Evolutionary conservation across 352 stramenopile species (phyloP).

Genomic region (Globisporangium mamillatum): DNA sequence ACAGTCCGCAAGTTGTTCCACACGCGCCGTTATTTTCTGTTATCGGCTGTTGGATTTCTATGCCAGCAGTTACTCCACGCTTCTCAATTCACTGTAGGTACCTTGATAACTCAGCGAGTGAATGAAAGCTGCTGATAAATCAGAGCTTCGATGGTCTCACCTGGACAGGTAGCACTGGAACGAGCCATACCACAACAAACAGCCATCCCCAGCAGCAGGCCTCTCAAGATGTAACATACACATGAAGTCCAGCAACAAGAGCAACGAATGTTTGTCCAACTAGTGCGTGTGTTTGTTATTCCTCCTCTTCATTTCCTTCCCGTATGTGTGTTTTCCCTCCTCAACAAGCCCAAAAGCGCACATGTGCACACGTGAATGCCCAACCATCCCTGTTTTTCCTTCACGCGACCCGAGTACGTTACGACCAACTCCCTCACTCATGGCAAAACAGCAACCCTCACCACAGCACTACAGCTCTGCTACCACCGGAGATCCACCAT

Average conservation of each 20-base stretch:
- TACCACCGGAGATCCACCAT: conserved; percentile 82
- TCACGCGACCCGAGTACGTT: not conserved
- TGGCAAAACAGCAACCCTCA: conserved; percentile 1
- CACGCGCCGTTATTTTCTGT: not conserved
- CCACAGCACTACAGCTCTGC: not conserved
- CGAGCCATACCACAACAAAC: too few species aligned
- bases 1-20: not conserved
- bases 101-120: not conserved
- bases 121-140: not conserved
- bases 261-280: not conserved
- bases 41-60: not conserved
- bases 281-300: not conserved
- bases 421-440: not conserved
- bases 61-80: not conserved
- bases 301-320: conserved; percentile 16
- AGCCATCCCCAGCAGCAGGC: too few species aligned
- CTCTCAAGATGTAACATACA: too few species aligned
- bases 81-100: not conserved
- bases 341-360: not conserved
- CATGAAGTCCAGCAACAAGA: not conserved
- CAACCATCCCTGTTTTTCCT: not conserved
- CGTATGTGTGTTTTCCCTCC: not conserved
- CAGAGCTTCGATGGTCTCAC: not conserved
- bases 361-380: conserved; percentile 11
- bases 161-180: not conserved